Evolutionary conservation across 1,284 basidiomycete genomes (phyloP), one percentile per base, ranked within the genome.

Genomic region (Microbotryomycetes sp.): DNA sequence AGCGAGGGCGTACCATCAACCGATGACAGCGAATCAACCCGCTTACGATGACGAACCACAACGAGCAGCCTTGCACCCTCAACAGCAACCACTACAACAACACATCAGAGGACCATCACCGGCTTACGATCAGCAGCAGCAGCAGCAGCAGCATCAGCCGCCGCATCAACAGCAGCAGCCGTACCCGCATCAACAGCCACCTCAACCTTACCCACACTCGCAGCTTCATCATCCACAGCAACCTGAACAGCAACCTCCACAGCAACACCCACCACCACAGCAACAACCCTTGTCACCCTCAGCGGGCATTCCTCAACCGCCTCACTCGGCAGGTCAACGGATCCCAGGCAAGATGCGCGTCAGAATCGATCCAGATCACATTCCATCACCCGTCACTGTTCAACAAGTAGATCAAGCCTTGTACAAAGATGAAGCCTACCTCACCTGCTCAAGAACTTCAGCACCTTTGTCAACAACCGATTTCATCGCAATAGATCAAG

Each of bases 401-500:
- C 86, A 89, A 67, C 88, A 93, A 71, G 78, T 82, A 23, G 94
- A 97, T 80, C 85, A 89, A 71, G 70, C 83, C 47, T 23, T 67
- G n/a, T 69, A 69, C 56, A 42, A 54, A 6, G 48, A 53, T 29
- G 84, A 89, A 72, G 80, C 83, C 59, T 92, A 86, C 69, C 80
- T 83, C 76, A 92, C 90, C 4, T 86, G 70, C 87, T 63, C 77
- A 87, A 0, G 88, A 86, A 47, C 81, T 81, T 46, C 84, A 68
- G 84, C 85, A 0, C 96, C 96, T 0, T 80, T 92, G 19, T 87
- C 87, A 23, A 92, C 88, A 7, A 89, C 92, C 1, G 88, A 96
- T 73, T 96, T 85, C 73, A 80, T 87, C 53, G 86, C 91, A 19
- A 82, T 97, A 63, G 96, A 98, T 77, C 92, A 98, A 81, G 84